These are phyloP conservation scores for Neopestalotiopsis rosae DNA, from an alignment of 2,329 filamentous ascomycete genomes.

Conservation along the genomic window DNA sequence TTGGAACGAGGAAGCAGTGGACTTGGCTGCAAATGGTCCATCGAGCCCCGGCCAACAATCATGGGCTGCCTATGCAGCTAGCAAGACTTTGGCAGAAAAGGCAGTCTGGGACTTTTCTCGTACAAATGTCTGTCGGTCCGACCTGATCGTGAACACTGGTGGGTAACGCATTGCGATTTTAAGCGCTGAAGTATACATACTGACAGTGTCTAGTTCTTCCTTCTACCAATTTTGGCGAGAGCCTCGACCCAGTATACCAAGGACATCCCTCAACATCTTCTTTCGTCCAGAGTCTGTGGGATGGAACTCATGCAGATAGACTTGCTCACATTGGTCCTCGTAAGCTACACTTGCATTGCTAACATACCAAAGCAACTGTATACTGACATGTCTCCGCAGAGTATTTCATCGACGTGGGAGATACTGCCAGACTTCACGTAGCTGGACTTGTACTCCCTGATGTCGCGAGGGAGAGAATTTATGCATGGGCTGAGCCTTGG, in stretches of 20 bases:
- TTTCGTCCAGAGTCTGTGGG: conserved; percentile 31
- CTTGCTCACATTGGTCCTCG: not conserved
- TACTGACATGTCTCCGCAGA: conserved; percentile 24
- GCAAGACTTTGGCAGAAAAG: conserved; percentile 37
- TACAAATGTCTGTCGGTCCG: conserved; percentile 24
- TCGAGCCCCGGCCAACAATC: conserved; percentile 24
- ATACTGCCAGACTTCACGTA: conserved; percentile 36
- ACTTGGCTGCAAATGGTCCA: conserved; percentile 21
- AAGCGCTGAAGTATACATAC: too few relatives aligned
- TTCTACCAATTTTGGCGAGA: conserved; percentile 22
- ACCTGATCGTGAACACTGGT: conserved; percentile 35
- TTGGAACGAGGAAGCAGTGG: conserved; percentile 37
- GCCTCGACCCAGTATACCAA: conserved; percentile 28
- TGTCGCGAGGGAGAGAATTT: not conserved
- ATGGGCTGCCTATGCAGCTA: conserved; percentile 36
- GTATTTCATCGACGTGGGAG: conserved; percentile 36
- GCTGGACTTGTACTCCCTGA: conserved; percentile 22
- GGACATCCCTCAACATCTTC: conserved; percentile 34
- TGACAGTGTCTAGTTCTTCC: conserved; percentile 20
- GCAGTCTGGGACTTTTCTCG: conserved; percentile 39
- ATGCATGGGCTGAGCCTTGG: not conserved
- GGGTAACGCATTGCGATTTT: too few relatives aligned
- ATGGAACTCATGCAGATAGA: not conserved
- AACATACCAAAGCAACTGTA: not conserved
- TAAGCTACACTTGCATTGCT: not conserved